phyloP scores from a whole-genome alignment of 768 basidiomycete genomes.

The Boletus tomentosulus region DNA sequence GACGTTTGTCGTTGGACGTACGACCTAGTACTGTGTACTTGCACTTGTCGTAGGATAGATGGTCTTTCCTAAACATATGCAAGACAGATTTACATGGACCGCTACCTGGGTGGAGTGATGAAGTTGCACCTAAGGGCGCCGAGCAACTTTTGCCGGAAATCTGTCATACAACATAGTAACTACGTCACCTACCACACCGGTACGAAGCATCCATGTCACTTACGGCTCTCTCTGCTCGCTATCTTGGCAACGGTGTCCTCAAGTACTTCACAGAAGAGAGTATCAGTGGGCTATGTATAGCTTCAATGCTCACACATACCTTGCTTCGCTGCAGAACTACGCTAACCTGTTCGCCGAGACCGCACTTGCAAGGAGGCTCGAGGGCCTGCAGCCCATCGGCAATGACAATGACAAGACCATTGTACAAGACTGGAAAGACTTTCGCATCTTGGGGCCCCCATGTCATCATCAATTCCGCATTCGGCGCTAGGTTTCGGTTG shows the following conservation, averaged over 20 bases:
- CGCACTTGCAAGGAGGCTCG: not conserved
- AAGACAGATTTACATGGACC: not conserved
- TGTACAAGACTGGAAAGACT: not conserved
- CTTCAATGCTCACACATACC: conserved; percentile 11
- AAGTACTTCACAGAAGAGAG: conserved; percentile 10
- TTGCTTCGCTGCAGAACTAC: conserved; percentile 9
- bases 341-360: not conserved
- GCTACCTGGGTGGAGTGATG: no score
- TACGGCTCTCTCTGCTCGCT: not conserved
- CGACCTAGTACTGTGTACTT: not conserved
- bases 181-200: not conserved
- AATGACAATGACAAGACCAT: not conserved
- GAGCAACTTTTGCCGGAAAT: no score
- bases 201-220: not conserved
- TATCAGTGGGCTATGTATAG: conserved; percentile 17
- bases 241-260: conserved; percentile 7
- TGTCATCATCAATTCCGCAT: not conserved
- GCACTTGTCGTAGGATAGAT: not conserved
- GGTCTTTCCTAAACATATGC: no score
- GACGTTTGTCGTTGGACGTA: not conserved
- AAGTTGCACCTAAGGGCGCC: no score
- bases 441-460: not conserved
- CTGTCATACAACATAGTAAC: not conserved
- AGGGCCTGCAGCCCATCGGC: not conserved
- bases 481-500: not conserved